These are phyloP conservation scores for Phytophthora uliginosa DNA, from an alignment of 352 stramenopile genomes.

Conservation along the genomic window DNA sequence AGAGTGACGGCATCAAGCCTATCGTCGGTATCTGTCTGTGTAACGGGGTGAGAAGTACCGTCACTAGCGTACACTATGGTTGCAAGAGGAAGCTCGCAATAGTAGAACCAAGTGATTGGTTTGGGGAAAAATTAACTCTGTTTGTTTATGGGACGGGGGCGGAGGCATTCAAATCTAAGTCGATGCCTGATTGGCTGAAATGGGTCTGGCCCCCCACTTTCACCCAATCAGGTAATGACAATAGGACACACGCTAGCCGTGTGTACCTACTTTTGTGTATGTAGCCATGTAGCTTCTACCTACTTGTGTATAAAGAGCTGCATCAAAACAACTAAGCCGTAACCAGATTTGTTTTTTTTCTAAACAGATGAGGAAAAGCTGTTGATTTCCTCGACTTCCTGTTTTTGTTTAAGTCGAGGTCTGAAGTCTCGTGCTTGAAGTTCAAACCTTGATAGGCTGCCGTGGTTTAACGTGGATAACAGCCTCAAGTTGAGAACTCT, in stretches of 20 bases:
- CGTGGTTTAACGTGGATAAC: not conserved
- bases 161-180: too few species aligned
- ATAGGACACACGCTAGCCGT: too few species aligned
- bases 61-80: too few species aligned
- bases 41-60: conserved; percentile 99
- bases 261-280: too few species aligned
- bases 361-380: not conserved
- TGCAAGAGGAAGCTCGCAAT: too few species aligned
- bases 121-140: too few species aligned
- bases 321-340: not conserved
- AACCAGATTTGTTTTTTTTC: not conserved
- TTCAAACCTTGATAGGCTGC: not conserved
- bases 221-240: too few species aligned
- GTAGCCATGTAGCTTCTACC: too few species aligned
- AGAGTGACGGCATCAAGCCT: conserved; percentile 89
- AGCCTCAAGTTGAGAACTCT: not conserved
- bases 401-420: not conserved
- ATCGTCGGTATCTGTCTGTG: conserved; percentile 99
- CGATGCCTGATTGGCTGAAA: too few species aligned
- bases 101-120: too few species aligned
- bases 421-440: not conserved
- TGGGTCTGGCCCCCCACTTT: too few species aligned
- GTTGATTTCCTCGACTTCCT: not conserved
- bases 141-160: too few species aligned
- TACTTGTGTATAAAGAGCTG: not conserved